Conservation (phyloP, 306 rosid species). For the Geum urbanum region DNA sequence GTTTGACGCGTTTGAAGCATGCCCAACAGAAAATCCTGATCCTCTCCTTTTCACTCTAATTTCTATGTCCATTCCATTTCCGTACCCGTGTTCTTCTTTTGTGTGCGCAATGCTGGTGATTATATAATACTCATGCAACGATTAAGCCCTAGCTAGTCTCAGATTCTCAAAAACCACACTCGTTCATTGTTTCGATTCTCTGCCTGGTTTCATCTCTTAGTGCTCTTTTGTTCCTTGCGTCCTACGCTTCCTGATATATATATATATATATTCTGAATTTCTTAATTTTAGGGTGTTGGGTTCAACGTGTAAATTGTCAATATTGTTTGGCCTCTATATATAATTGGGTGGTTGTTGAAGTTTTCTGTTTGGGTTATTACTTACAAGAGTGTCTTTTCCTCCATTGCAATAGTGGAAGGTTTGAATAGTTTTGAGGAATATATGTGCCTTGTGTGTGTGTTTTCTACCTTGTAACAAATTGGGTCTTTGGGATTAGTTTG, state of each 20-base stretch:
- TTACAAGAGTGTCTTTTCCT: neutral
- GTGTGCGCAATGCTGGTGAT: neutral
- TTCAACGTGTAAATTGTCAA: slow-evolving; percentile 20
- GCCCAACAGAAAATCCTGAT: slow-evolving; percentile 44
- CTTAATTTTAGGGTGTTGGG: slow-evolving; percentile 1
- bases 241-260: neutral
- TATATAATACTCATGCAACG: neutral
- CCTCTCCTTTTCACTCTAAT: neutral
- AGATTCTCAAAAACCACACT: neutral
- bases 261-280: slow-evolving; percentile 2
- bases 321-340: slow-evolving; percentile 18
- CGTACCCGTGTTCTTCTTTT: neutral
- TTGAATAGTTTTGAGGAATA: slow-evolving; percentile 7
- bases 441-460: neutral
- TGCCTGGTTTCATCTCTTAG: neutral
- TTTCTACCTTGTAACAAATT: neutral
- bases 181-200: slow-evolving; percentile 1
- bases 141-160: neutral
- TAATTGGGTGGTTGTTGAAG: slow-evolving; percentile 20
- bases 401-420: neutral
- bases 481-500: neutral
- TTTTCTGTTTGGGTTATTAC: slow-evolving; percentile 2
- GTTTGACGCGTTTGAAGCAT: slow-evolving; percentile 29
- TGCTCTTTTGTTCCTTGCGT: neutral
- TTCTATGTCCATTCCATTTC: neutral